Conservation (phyloP, 2,329 filamentous ascomycete species). For the Exophiala sideris region DNA sequence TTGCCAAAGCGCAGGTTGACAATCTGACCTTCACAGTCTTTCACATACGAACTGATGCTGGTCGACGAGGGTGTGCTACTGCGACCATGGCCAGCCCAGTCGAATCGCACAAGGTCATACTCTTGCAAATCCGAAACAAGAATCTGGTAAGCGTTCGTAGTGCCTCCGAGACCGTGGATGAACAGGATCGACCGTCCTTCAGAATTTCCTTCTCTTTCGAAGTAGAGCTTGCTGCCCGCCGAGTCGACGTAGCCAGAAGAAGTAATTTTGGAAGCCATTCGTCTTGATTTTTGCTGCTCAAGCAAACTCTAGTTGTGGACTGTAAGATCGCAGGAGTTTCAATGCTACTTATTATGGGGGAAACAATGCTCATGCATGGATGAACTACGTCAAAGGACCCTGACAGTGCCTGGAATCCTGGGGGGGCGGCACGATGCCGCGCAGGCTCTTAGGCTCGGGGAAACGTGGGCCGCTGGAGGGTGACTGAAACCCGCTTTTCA, state of each 20-base stretch:
- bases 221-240: slow-evolving; percentile 7
- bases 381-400: no score
- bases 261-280: slow-evolving; percentile 8
- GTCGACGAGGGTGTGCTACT: slow-evolving; percentile 47
- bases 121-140: slow-evolving; percentile 37
- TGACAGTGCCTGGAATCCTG: no score
- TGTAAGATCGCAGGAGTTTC: no score
- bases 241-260: slow-evolving; percentile 1
- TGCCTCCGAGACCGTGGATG: slow-evolving; percentile 53
- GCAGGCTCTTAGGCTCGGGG: no score
- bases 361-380: no score
- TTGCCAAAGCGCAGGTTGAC: background rate
- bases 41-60: slow-evolving; percentile 10
- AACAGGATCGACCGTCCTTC: slow-evolving; percentile 37
- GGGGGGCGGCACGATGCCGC: no score
- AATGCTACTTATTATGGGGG: no score
- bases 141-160: slow-evolving; percentile 44
- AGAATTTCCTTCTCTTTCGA: slow-evolving; percentile 7
- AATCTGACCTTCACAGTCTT: slow-evolving; percentile 4
- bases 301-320: background rate
- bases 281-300: background rate
- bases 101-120: slow-evolving; percentile 44
- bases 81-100: slow-evolving; percentile 56
- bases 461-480: no score
- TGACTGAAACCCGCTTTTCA: no score